Conservation (phyloP, 768 basidiomycete species). For the Podaxis carcinomalis region DNA sequence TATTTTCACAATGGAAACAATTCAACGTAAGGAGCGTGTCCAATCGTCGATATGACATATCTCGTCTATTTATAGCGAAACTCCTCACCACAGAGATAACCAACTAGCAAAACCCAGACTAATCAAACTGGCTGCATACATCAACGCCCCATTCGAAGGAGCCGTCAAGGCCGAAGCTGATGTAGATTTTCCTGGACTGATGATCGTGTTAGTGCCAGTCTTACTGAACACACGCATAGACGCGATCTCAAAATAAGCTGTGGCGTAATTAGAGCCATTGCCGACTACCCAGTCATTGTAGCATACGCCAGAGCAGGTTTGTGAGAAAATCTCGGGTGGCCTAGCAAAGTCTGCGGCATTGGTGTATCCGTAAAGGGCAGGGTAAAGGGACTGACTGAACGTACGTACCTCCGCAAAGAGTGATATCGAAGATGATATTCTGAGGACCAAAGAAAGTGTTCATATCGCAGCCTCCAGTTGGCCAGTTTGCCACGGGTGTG, state of each 20-base stretch:
- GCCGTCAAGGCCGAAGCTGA: background rate
- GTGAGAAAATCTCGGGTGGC: conserved; percentile 41
- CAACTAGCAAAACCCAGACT: background rate
- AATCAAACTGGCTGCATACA: background rate
- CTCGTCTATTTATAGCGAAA: background rate
- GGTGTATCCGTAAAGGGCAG: conserved; percentile 9
- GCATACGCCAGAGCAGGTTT: conserved; percentile 64
- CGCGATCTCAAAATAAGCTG: conserved; percentile 70
- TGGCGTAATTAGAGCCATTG: conserved; percentile 53
- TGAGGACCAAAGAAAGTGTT: conserved; percentile 56
- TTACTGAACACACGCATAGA: conserved; percentile 35
- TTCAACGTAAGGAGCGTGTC: background rate
- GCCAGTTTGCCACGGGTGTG: conserved; percentile 67
- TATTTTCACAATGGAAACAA: no score
- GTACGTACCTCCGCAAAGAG: conserved; percentile 56
- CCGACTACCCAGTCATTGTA: conserved; percentile 71
- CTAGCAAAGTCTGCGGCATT: conserved; percentile 43
- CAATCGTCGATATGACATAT: background rate
- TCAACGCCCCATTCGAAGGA: background rate
- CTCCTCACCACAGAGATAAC: background rate
- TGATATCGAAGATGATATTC: conserved; percentile 70
- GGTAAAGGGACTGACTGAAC: background rate
- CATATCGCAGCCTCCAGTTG: conserved; percentile 49
- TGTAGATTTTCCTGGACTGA: background rate
- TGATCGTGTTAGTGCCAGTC: conserved; percentile 20